phyloP scores from a whole-genome alignment of 140 eudicot genomes.

The Cichorium intybus region DNA sequence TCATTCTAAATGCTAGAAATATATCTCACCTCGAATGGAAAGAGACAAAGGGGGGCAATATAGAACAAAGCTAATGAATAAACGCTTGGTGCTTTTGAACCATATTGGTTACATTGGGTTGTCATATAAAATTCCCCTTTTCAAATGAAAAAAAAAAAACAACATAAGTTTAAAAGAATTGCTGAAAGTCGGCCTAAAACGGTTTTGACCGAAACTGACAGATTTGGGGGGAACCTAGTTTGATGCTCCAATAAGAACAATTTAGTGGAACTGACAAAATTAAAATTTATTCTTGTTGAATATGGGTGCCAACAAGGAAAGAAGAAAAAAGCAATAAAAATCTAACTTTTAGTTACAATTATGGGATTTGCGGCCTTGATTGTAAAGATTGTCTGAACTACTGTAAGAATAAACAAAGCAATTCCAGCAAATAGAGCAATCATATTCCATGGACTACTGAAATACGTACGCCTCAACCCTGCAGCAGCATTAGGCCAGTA shows the following conservation, averaged over 20 bases:
- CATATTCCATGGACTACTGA: slow-evolving; percentile 5
- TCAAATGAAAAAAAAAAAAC: too few species aligned
- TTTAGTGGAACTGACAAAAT: background rate
- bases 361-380: background rate
- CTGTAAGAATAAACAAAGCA: background rate
- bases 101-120: too few species aligned
- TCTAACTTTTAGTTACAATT: background rate
- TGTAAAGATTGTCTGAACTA: background rate
- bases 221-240: too few species aligned
- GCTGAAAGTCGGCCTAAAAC: too few species aligned
- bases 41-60: too few species aligned
- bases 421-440: background rate
- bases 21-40: too few species aligned
- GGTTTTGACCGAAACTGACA: too few species aligned
- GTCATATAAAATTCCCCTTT: too few species aligned
- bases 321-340: background rate
- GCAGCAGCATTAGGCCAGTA: background rate
- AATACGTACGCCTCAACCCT: slow-evolving; percentile 8
- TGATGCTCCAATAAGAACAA: background rate
- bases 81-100: too few species aligned
- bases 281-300: background rate
- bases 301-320: background rate
- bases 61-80: too few species aligned
- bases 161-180: too few species aligned
- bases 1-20: too few species aligned